These are phyloP conservation scores for Rubia occidens DNA, from an alignment of 305 asterid genomes.

Conservation along the genomic window DNA sequence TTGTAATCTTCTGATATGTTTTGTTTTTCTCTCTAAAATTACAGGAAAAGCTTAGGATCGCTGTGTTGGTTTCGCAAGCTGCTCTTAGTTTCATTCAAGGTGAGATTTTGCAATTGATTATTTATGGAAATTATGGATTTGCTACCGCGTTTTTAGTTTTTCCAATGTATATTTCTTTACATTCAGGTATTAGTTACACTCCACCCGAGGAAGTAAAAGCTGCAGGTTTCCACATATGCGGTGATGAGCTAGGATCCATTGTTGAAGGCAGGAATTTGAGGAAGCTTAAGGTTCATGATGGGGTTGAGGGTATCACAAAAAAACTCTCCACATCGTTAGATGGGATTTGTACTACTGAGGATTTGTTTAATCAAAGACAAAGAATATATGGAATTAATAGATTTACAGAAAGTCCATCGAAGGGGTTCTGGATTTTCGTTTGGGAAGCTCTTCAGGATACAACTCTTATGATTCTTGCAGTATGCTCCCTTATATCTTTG, in stretches of 20 bases:
- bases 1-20: constrained; percentile 14
- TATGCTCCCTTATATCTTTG: constrained; percentile 74
- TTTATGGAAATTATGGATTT: constrained; percentile 6
- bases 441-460: constrained; percentile 99
- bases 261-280: constrained; percentile 64
- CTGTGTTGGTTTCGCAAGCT: constrained; percentile 89
- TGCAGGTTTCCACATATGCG: constrained; percentile 69
- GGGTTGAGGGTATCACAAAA: constrained; percentile 57
- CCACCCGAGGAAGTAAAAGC: constrained; percentile 63
- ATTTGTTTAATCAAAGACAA: constrained; percentile 43
- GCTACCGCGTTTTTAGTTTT: constrained; percentile 8
- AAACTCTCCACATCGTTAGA: constrained; percentile 64
- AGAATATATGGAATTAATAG: constrained; percentile 64
- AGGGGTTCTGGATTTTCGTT: constrained; percentile 78
- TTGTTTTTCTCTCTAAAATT: constrained; percentile 14
- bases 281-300: constrained; percentile 74
- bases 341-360: constrained; percentile 59
- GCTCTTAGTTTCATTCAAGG: constrained; percentile 90
- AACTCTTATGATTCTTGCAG: constrained; percentile 91
- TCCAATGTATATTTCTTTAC: constrained; percentile 15
- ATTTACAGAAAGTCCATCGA: constrained; percentile 73
- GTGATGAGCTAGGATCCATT: constrained; percentile 75
- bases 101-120: constrained; percentile 22
- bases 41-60: constrained; percentile 93
- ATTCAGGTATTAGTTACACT: constrained; percentile 62